Conservation (phyloP, 2,329 filamentous ascomycete genomes). For the Mycocentrospora acerina region DNA sequence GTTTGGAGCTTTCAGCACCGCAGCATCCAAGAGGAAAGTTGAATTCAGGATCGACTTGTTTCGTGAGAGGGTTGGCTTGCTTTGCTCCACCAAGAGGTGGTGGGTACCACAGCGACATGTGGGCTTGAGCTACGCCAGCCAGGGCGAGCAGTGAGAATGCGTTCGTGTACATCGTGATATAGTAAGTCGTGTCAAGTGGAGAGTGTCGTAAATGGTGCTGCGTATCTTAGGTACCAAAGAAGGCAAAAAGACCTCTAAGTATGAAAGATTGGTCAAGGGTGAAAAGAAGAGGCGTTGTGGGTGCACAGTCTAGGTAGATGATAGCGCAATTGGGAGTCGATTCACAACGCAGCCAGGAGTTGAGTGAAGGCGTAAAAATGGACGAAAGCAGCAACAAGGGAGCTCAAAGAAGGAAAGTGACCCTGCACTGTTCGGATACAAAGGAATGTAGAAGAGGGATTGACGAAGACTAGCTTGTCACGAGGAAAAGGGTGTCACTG, state of each 20-base stretch:
- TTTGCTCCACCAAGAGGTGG: conserved; percentile 48
- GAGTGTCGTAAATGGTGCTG: conserved; percentile 8
- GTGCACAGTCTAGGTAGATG: conserved; percentile 10
- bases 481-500: conserved; percentile 26
- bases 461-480: conserved; percentile 36
- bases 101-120: conserved; percentile 49
- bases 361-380: conserved; percentile 4
- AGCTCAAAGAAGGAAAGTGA: conserved; percentile 30
- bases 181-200: conserved; percentile 7
- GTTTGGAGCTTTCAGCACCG: conserved; percentile 30
- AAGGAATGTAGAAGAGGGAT: conserved; percentile 32
- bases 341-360: neutral
- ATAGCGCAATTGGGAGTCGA: conserved; percentile 13
- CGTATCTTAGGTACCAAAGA: conserved; percentile 10
- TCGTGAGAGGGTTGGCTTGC: conserved; percentile 42
- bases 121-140: conserved; percentile 32
- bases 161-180: conserved; percentile 28
- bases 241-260: conserved; percentile 12
- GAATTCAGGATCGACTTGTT: conserved; percentile 28
- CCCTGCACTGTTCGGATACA: conserved; percentile 32
- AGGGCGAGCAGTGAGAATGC: conserved; percentile 31
- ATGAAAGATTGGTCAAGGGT: neutral
- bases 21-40: conserved; percentile 52
- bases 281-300: too few relatives aligned
- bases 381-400: conserved; percentile 17